phyloP scores from a whole-genome alignment of 1,284 basidiomycete species.

The Boletus semigastroideus region DNA sequence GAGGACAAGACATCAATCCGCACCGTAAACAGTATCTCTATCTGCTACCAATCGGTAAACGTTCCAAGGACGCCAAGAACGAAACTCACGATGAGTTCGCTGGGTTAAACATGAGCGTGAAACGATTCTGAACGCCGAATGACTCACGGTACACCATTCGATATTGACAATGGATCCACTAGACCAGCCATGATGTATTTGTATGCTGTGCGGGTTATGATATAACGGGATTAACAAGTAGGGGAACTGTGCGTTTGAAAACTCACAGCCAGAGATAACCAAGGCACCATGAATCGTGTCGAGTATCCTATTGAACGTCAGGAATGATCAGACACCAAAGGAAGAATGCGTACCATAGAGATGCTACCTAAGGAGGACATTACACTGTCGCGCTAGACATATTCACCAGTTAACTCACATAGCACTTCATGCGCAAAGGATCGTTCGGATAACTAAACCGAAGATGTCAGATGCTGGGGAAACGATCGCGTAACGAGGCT shows the following conservation, averaged over 20 bases:
- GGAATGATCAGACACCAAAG: not conserved
- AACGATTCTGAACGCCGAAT: not conserved
- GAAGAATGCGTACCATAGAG: not conserved
- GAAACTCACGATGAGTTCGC: constrained; percentile 15
- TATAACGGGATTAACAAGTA: not conserved
- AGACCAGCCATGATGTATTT: constrained; percentile 11
- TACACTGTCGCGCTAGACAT: not conserved
- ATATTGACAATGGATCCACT: not conserved
- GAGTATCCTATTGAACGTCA: not conserved
- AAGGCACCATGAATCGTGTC: constrained; percentile 4
- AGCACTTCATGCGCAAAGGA: not conserved
- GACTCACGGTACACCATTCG: constrained; percentile 1
- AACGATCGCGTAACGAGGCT: not conserved
- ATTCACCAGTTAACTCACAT: constrained; percentile 4
- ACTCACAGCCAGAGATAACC: constrained; percentile 4
- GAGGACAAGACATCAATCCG: not conserved
- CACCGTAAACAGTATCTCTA: constrained; percentile 10
- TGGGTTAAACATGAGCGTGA: not conserved
- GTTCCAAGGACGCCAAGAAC: not conserved
- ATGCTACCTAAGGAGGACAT: constrained; percentile 4
- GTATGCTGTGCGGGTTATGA: constrained; percentile 5
- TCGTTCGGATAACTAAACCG: constrained; percentile 10
- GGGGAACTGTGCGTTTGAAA: not conserved
- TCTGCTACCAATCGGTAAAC: not conserved
- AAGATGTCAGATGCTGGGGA: not conserved